These are phyloP conservation scores for Barnettozyma botsteinii DNA, from an alignment of 805 yeast genomes.

Conservation along the genomic window DNA sequence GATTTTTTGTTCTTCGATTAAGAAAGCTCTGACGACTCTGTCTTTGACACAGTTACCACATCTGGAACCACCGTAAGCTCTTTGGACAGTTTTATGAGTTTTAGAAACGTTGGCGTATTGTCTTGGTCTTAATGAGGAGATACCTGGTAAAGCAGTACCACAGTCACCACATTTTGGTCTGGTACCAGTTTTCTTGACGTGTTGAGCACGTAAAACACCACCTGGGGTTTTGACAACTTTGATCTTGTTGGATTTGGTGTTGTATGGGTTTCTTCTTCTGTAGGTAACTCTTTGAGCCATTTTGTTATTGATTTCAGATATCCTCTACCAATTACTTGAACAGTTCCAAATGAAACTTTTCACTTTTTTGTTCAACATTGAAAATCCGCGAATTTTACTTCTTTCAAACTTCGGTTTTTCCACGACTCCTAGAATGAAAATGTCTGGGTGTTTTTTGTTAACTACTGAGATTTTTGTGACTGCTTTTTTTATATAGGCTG, in stretches of 20 bases:
- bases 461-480: conserved; percentile 4
- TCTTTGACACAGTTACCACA: conserved; percentile 99
- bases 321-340: neutral
- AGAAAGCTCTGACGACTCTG: conserved; percentile 98
- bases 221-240: conserved; percentile 99
- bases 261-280: conserved; percentile 99
- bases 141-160: conserved; percentile 75
- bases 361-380: neutral
- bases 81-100: conserved; percentile 96
- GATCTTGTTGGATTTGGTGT: conserved; percentile 99
- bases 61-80: conserved; percentile 99
- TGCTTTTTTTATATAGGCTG: conserved; percentile 6
- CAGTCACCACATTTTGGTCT: conserved; percentile 83
- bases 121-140: conserved; percentile 97
- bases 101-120: conserved; percentile 91
- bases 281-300: conserved; percentile 99
- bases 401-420: neutral
- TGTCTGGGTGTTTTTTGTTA: conserved; percentile 5
- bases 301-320: conserved; percentile 25
- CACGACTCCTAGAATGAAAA: neutral
- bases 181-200: conserved; percentile 82
- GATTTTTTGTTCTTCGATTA: conserved; percentile 99
- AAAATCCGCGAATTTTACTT: conserved; percentile 1
- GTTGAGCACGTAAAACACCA: conserved; percentile 97
- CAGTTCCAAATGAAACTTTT: conserved; percentile 4